Base-by-base conservation (phyloP, 148 eudicot genomes). In the Vaccinium darrowii region DNA sequence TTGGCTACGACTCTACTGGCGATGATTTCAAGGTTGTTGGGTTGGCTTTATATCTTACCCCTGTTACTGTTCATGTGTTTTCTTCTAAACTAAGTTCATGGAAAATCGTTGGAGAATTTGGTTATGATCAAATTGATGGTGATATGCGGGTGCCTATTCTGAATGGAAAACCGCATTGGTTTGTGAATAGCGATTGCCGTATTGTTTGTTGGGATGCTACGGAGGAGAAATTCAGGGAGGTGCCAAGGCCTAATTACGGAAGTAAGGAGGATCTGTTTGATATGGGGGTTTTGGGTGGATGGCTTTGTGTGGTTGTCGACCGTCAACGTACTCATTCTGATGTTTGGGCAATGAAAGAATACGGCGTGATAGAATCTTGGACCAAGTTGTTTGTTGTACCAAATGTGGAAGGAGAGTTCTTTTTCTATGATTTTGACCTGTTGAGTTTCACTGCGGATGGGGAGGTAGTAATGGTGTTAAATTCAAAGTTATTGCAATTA, bases 271-370 rank as follows among this genome's bases (percentile, higher is more conserved):
- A 7, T 7, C 30, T 5, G 54, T 23, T 79, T 27, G 7, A n/a
- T 16, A 25, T 79, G 47, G 36, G 16, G 16, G 67, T 54, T 78
- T 79, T 79, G 65, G 82, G 67, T 54, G 82, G 67, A 60, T 16
- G 62, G 36, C 67, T 79, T 54, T 56, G 50, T 54, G 19, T 57
- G 82, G 82, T 79, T 79, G 11, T 53, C 57, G 36, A n/a, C 6
- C 8, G 21, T 8, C 30, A 6, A 7, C 36, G 21, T 7, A 52
- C 3, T 30, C 39, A 33, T 30, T 63, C 57, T 6, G 81, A 79
- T 79, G 83, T 47, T 60, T 81, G 83, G 83, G 72, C 6, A 5
- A 81, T 81, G 83, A 81, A 81, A 74, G 56, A 23, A 8, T 81
- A 43, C 5, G 9, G 52, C 2, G 27, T 75, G 53, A 75, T 39